Evolutionary conservation across 2,329 filamentous ascomycete species (phyloP).

Genomic region (Chlorencoelia australis): DNA sequence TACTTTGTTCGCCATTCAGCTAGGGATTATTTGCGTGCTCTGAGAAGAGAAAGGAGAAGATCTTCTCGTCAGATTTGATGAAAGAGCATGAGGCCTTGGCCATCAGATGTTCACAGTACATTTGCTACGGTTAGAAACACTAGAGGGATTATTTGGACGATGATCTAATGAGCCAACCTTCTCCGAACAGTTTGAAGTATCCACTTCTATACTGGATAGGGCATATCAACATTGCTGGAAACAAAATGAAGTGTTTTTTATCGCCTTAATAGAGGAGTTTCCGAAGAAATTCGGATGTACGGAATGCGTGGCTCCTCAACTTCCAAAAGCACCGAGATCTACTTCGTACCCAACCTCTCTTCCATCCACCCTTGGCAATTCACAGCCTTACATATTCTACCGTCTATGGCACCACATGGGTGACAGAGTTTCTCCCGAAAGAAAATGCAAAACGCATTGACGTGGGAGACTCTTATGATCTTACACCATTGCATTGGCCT

Average conservation of each 20-base stretch:
- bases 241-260: slow-evolving; percentile 4
- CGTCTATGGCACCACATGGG: slow-evolving; percentile 6
- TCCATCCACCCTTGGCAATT: slow-evolving; percentile 7
- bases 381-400: slow-evolving; percentile 7
- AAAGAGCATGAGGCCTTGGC: slow-evolving; percentile 6
- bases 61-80: slow-evolving; percentile 6
- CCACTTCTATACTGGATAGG: slow-evolving; percentile 7
- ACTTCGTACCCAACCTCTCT: slow-evolving; percentile 8
- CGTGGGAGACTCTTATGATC: slow-evolving; percentile 4
- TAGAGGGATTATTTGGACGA: slow-evolving; percentile 7
- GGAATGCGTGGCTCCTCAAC: slow-evolving; percentile 6
- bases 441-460: slow-evolving; percentile 5
- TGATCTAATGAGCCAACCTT: slow-evolving; percentile 5
- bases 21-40: slow-evolving; percentile 6
- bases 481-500: slow-evolving; percentile 6
- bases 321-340: slow-evolving; percentile 8
- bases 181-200: slow-evolving; percentile 7
- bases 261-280: slow-evolving; percentile 4
- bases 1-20: slow-evolving; percentile 7
- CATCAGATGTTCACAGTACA: slow-evolving; percentile 5
- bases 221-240: slow-evolving; percentile 6
- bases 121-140: slow-evolving; percentile 6
- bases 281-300: slow-evolving; percentile 6
- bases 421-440: slow-evolving; percentile 4
- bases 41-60: no score